These are phyloP conservation scores for Ambrosiella xylebori DNA, from an alignment of 2,329 filamentous ascomycete species.

Conservation along the genomic window DNA sequence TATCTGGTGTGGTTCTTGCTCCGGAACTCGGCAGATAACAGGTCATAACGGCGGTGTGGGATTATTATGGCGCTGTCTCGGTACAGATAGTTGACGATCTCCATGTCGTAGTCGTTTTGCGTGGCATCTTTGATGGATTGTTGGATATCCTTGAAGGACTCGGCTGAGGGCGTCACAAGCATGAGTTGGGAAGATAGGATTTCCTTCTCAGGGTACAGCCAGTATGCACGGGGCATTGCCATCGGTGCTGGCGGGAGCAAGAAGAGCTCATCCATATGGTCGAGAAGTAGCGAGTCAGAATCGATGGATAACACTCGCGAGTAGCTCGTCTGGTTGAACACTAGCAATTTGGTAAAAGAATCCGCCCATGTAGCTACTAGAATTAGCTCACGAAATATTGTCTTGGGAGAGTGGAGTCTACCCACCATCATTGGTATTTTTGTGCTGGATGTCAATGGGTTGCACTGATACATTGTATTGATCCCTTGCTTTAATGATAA, in stretches of 20 bases:
- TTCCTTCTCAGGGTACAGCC: constrained; percentile 35
- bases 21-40: constrained; percentile 46
- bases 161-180: constrained; percentile 39
- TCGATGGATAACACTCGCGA: constrained; percentile 31
- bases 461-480: constrained; percentile 24
- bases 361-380: constrained; percentile 38
- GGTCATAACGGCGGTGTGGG: constrained; percentile 43
- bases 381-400: constrained; percentile 1
- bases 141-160: constrained; percentile 27
- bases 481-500: constrained; percentile 24
- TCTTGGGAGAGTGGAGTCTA: neutral
- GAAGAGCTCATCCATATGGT: constrained; percentile 52
- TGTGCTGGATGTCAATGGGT: constrained; percentile 23
- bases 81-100: constrained; percentile 47
- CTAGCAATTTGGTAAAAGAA: constrained; percentile 49
- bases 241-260: constrained; percentile 40
- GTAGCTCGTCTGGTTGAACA: constrained; percentile 49
- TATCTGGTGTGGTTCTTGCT: constrained; percentile 27
- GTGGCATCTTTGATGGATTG: constrained; percentile 15
- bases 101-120: constrained; percentile 43
- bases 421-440: constrained; percentile 20
- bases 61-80: constrained; percentile 40
- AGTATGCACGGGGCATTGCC: constrained; percentile 56
- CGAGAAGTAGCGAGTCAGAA: constrained; percentile 42
- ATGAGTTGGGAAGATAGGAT: constrained; percentile 44